A percentile compares a stretch with the other conserved stretches of the same genome.
phyloP scores from a whole-genome alignment of 345 rosid genomes.

The Eucalyptus tenuipes region DNA sequence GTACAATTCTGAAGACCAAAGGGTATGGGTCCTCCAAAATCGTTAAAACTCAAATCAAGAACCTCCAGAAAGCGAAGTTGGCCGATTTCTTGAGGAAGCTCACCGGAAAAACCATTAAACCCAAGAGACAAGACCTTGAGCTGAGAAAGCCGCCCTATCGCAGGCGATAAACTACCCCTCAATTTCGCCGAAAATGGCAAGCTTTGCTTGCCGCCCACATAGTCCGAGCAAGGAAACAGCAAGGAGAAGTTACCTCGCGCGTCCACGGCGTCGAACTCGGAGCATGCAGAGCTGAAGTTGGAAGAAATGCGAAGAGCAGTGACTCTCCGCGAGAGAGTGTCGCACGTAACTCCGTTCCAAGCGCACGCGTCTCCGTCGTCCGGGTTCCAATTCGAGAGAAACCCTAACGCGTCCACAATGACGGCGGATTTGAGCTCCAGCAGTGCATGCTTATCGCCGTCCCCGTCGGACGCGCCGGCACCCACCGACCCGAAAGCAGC shows the following conservation, averaged over 20 bases:
- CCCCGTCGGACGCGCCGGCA: not conserved
- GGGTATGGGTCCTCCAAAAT: conserved; percentile 19
- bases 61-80: conserved; percentile 18
- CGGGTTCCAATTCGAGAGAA: conserved; percentile 36
- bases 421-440: conserved; percentile 26
- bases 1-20: conserved; percentile 16
- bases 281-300: conserved; percentile 4
- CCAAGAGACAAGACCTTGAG: conserved; percentile 24
- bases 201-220: not conserved
- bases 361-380: conserved; percentile 20
- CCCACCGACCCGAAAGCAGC: not conserved
- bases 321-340: conserved; percentile 22
- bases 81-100: conserved; percentile 25
- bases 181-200: conserved; percentile 8
- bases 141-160: conserved; percentile 16
- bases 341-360: conserved; percentile 33
- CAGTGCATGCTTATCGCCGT: conserved; percentile 18
- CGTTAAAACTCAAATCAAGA: conserved; percentile 45
- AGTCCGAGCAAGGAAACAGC: conserved; percentile 15
- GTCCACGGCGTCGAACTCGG: not conserved
- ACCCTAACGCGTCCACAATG: conserved; percentile 25
- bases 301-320: conserved; percentile 13
- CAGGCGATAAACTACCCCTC: conserved; percentile 14
- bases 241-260: conserved; percentile 17
- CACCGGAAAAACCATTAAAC: conserved; percentile 25